Evolutionary conservation across 2,329 filamentous ascomycete genomes (phyloP).

Genomic region (Zasmidium citrigriseum): DNA sequence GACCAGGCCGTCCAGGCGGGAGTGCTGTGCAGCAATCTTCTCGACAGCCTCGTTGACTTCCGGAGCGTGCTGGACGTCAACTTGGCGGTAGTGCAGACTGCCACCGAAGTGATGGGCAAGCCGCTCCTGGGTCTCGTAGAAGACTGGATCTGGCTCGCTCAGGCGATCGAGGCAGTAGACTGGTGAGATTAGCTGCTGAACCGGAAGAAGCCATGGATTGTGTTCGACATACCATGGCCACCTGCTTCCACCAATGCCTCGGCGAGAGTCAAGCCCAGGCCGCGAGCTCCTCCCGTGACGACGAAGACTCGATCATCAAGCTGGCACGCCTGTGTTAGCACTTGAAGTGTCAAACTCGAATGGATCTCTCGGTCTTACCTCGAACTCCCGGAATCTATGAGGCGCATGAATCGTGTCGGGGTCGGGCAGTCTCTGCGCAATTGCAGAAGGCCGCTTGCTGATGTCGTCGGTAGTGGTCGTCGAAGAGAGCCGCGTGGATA

Average conservation of each 20-base stretch:
- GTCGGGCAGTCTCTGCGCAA: slow-evolving; percentile 20
- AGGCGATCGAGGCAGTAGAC: slow-evolving; percentile 53
- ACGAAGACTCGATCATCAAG: slow-evolving; percentile 24
- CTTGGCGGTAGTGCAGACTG: slow-evolving; percentile 47
- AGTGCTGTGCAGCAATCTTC: slow-evolving; percentile 30
- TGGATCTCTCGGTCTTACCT: slow-evolving; percentile 13
- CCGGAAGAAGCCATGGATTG: neutral
- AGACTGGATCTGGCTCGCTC: slow-evolving; percentile 46
- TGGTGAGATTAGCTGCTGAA: slow-evolving; percentile 24
- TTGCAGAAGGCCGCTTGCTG: slow-evolving; percentile 7
- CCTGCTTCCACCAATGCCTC: slow-evolving; percentile 51
- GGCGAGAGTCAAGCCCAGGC: slow-evolving; percentile 40
- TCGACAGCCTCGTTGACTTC: slow-evolving; percentile 27
- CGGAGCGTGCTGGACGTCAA: slow-evolving; percentile 47
- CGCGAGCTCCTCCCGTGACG: slow-evolving; percentile 29
- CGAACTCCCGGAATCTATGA: slow-evolving; percentile 26
- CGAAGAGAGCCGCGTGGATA: neutral
- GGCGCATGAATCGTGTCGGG: slow-evolving; percentile 4
- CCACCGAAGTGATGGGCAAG: slow-evolving; percentile 40
- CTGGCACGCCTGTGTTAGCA: slow-evolving; percentile 8
- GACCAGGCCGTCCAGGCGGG: slow-evolving; percentile 33
- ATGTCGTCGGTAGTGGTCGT: neutral
- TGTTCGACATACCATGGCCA: slow-evolving; percentile 42
- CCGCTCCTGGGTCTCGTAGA: slow-evolving; percentile 40
- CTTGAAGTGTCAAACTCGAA: neutral